Evolutionary conservation across 805 yeast species (phyloP), one percentile per base, ranked within the genome.

Genomic region (Wickerhamiella allomyrinae): DNA sequence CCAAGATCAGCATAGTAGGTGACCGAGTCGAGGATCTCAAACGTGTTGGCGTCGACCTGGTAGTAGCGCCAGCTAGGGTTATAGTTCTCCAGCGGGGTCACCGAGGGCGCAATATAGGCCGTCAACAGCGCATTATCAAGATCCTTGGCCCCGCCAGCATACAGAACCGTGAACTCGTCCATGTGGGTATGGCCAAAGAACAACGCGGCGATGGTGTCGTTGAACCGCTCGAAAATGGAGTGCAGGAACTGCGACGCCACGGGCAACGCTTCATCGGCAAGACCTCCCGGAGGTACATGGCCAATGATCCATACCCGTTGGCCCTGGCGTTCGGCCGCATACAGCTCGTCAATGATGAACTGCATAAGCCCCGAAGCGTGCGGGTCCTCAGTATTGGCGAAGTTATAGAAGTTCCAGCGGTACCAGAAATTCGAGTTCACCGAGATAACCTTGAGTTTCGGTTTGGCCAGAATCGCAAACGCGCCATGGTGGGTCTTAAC

Each of bases 11-110:
- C 67, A 57, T 68, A 77, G 59, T 67, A 76, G 51, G 76, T 77
- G 60, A 57, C 68, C 2, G 77, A 65, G 53, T 79, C 74, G 68
- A 76, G 66, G 45, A 79, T 63, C 48, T 71, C 71, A 61, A 76
- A 77, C 5, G 81, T 69, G 48, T 69, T 58, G 19, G 69, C 60
- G 55, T 79, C 84, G 41, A 79, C 76, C 49, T 74, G 75, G 52
- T 79, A 79, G 60, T 76, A 77, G 56, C 81, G 70, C 80, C 83
- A 79, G 17, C 76, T 69, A 6, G 87, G 87, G 56, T 79, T 79
- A 49, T 70, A 67, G 39, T 73, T 66, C 7, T 65, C 59, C 53
- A 67, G 65, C 7, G 85, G 82, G 7, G 84, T 76, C 31, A 79
- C 71, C 0, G 83, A 74, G 45, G 76, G 85, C 2, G 73, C 68